Conservation (phyloP, 805 yeast species). For the Cyberlindnera galapagoensis region DNA sequence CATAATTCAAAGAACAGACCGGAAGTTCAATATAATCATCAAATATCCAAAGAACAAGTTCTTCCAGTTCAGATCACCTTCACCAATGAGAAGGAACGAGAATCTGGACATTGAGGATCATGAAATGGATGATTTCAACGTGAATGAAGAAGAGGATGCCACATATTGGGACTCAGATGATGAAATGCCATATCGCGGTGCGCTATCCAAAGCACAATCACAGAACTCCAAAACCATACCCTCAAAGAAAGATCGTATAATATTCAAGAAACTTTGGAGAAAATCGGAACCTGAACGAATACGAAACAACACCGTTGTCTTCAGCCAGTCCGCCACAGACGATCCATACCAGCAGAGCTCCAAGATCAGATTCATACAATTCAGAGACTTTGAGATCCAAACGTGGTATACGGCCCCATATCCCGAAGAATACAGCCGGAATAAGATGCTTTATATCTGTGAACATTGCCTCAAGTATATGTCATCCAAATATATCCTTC, state of each 20-base stretch:
- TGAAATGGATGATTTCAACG: conserved; percentile 21
- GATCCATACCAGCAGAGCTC: conserved; percentile 11
- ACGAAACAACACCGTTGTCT: conserved; percentile 29
- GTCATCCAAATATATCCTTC: conserved; percentile 56
- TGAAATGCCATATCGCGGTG: conserved; percentile 65
- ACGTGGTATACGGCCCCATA: conserved; percentile 94
- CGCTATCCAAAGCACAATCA: conserved; percentile 51
- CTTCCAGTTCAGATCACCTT: conserved; percentile 22
- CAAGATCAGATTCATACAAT: conserved; percentile 47
- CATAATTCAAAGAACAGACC: not conserved
- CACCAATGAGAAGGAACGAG: conserved; percentile 16
- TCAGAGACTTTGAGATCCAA: conserved; percentile 67
- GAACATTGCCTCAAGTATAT: conserved; percentile 79
- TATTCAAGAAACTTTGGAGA: conserved; percentile 37
- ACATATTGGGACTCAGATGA: conserved; percentile 26
- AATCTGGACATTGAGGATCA: conserved; percentile 17
- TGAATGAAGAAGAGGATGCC: conserved; percentile 14
- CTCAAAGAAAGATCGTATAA: conserved; percentile 37
- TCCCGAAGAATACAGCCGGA: conserved; percentile 74
- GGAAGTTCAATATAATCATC: conserved; percentile 8
- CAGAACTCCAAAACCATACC: conserved; percentile 61
- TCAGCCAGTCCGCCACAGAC: conserved; percentile 15
- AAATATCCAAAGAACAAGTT: conserved; percentile 21
- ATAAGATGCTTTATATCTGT: conserved; percentile 64
- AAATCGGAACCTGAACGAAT: conserved; percentile 35